Evolutionary conservation across 805 yeast genomes (phyloP).

Genomic region (Barnettozyma pratensis): DNA sequence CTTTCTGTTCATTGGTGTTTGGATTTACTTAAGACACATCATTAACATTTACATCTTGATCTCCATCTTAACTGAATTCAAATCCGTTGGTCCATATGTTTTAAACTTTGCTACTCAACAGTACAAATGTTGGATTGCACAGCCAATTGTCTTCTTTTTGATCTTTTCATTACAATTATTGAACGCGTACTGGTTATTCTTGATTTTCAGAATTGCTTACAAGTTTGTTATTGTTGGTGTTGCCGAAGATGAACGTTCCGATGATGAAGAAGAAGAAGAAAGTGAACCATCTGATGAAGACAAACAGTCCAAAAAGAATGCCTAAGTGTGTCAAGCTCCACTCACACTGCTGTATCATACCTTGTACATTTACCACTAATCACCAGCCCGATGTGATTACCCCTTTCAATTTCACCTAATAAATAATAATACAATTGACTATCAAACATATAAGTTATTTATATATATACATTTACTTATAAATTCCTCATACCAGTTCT

Average conservation of each 20-base stretch:
- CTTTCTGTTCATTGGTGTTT: slow-evolving; percentile 56
- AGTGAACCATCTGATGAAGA: background rate
- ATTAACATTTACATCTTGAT: slow-evolving; percentile 75
- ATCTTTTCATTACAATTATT: slow-evolving; percentile 79
- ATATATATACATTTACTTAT: slow-evolving; percentile 1
- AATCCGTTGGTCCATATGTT: slow-evolving; percentile 74
- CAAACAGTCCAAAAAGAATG: background rate
- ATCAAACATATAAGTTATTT: no score
- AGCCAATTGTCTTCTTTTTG: slow-evolving; percentile 78
- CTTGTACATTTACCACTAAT: background rate
- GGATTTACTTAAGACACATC: slow-evolving; percentile 91
- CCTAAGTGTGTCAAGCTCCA: background rate
- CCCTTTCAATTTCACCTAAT: no score
- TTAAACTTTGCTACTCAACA: slow-evolving; percentile 87
- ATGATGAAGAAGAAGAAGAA: slow-evolving; percentile 54
- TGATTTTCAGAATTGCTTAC: slow-evolving; percentile 72
- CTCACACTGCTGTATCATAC: background rate
- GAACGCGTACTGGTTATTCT: slow-evolving; percentile 81
- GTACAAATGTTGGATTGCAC: slow-evolving; percentile 94
- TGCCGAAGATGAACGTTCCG: slow-evolving; percentile 80
- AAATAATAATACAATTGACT: background rate
- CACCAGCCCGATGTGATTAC: background rate
- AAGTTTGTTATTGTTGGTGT: slow-evolving; percentile 58
- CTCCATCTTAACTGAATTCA: slow-evolving; percentile 83
- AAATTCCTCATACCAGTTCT: no score